Conservation (phyloP, 345 rosid species). For the Eucalyptus cloeziana region DNA sequence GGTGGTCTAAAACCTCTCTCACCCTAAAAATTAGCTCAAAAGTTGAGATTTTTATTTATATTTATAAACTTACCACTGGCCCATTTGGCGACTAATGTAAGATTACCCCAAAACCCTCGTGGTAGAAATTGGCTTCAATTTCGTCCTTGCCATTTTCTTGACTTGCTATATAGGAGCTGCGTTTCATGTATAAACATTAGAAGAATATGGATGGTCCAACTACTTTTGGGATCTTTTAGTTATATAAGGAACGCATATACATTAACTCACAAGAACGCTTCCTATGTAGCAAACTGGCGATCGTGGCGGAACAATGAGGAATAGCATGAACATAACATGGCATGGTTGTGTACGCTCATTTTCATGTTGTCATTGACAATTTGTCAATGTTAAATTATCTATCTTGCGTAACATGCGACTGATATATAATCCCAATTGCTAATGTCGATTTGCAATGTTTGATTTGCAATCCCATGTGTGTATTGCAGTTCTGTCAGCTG, state of each 20-base stretch:
- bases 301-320: neutral
- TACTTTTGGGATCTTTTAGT: neutral
- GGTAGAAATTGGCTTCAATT: neutral
- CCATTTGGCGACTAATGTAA: neutral
- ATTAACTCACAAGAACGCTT: neutral
- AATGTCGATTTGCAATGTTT: neutral
- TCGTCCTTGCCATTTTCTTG: neutral
- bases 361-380: neutral
- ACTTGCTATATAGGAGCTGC: neutral
- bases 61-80: neutral
- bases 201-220: neutral
- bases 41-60: neutral
- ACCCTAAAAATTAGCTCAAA: neutral
- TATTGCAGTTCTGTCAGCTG: constrained; percentile 34
- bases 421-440: neutral
- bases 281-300: neutral
- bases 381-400: neutral
- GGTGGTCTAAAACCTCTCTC: neutral
- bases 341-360: neutral
- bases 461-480: neutral
- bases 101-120: neutral
- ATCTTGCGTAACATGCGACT: neutral
- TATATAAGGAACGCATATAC: neutral
- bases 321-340: neutral
- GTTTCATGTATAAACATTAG: neutral